phyloP scores from a whole-genome alignment of 139 green algal genomes.

The Monoraphidium neglectum region DNA sequence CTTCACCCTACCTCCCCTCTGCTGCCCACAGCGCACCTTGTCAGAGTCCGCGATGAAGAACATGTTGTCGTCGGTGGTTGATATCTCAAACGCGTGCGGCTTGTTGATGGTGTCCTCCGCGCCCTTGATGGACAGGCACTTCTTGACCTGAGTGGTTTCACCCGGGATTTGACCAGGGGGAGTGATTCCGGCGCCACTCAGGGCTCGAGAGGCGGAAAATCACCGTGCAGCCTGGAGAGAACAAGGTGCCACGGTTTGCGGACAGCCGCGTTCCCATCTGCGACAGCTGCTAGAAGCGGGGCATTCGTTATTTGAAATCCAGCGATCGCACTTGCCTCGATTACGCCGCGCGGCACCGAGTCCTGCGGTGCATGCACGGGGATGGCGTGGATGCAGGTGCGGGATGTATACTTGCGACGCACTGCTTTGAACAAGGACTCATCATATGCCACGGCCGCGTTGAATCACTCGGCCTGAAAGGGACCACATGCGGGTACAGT shows the following conservation, averaged over 20 bases:
- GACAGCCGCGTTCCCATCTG: neutral
- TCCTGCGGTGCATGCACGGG: too few species aligned
- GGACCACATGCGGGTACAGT: too few species aligned
- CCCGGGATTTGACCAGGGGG: too few species aligned
- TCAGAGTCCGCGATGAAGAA: constrained; percentile 94
- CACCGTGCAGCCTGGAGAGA: too few species aligned
- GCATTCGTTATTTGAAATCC: neutral
- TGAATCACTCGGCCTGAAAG: too few species aligned
- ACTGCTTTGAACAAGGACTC: too few species aligned
- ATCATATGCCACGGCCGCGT: too few species aligned
- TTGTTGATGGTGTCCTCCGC: constrained; percentile 97
- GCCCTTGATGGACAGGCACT: constrained; percentile 97
- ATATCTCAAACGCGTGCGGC: constrained; percentile 96
- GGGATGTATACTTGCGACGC: too few species aligned
- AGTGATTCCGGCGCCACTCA: too few species aligned
- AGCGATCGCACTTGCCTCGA: constrained; percentile 69
- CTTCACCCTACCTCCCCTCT: neutral
- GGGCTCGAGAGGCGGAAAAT: too few species aligned
- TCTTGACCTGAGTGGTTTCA: constrained; percentile 83
- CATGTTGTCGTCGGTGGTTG: constrained; percentile 79
- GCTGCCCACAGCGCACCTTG: constrained; percentile 60
- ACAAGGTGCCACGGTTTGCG: too few species aligned
- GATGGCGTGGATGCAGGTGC: too few species aligned
- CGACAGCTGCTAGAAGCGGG: neutral
- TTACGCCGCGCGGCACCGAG: constrained; percentile 88